Evolutionary conservation across 345 rosid genomes (phyloP), one percentile per base, ranked within the genome.

Genomic region (Boechera retrofracta): DNA sequence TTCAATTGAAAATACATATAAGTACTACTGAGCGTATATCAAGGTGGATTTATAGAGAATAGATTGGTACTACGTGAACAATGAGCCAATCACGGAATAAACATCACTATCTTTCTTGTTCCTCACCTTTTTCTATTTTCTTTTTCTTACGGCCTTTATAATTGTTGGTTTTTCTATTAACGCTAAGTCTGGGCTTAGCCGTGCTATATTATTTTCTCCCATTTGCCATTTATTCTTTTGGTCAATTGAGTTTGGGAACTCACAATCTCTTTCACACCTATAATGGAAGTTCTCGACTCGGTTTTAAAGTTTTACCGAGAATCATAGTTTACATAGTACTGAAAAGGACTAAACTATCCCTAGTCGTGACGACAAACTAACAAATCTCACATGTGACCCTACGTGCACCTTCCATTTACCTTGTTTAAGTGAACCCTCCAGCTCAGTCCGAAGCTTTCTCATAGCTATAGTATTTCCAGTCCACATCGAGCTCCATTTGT

Each of bases 51-150:
- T 35, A 10, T 15, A 4, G 36, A 36, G 7, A 38, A 18, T 38
- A 36, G n/a, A 10, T 3, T 11, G 42, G 53, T 33, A 53, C 47
- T 69, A 53, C 59, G 54, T 77, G 61, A 39, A 63, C 54, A 57
- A 71, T 58, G 73, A 77, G 81, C 68, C 77, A 71, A 77, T 77
- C 77, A 71, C 80, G 71, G 76, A 58, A 71, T 47, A 5, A 12
- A 15, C 33, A 32, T 51, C 57, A 4, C 62, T 53, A 31, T 35
- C 47, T 68, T 41, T 39, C 54, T 59, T 28, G 41, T 60, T 49
- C 67, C 35, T 59, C 21, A 33, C 35, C 67, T 31, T 36, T 42
- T 48, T 33, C 21, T 59, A 61, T 39, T 5, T 21, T 3, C 5
- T 5, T 7, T 24, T 42, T 44, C 10, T 31, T 10, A 56, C 18